Base-by-base conservation (phyloP, 2,329 filamentous ascomycete species). In the Alternaria rosae region DNA sequence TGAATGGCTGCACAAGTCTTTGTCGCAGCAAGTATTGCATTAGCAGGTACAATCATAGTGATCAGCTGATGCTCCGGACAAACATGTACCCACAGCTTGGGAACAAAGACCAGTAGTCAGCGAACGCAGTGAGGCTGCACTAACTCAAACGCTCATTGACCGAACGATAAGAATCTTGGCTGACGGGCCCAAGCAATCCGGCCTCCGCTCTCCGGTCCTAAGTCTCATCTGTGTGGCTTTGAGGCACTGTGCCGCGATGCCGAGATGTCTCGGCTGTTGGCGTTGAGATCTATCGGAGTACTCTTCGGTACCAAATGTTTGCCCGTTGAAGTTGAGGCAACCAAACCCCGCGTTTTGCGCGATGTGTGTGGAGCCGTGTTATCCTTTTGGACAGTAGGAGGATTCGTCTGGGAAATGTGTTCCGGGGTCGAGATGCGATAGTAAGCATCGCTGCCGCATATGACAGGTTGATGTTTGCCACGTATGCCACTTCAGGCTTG, bases 141-240 rank as follows among this genome's bases (percentile, higher is more conserved):
- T 60, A 41, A 52, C 42, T 57, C 51, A 60, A 48, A 32, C 59
- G 57, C 41, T 64, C 57, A 50, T 57, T 42, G 57, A 63, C 56
- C 51, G 57, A 58, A 63, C 44, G 70, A 70, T 70, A 74, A 73
- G 71, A 61, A 48, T 59, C 76, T 77, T 77, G 76, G 76, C 76
- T 75, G 62, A 71, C 72, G 63, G 66, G 17, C 58, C 74, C 74
- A 76, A 77, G 71, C 66, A 64, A 38, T 53, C 66, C 55, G 61
- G 65, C 70, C 69, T 67, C 71, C 67, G 62, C 51, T 69, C 69
- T 55, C 65, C 64, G 66, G 70, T 45, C 32, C 17, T 20, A 30
- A 20, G 62, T 68, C 38, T 57, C 45, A 61, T 45, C 62, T 62
- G 61, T 51, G 61, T 61, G 50, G 42, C 53, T 61, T 51, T 52